Base-by-base conservation (phyloP, 78 protist species). In the Dictyostelium brefeldianum region DNA sequence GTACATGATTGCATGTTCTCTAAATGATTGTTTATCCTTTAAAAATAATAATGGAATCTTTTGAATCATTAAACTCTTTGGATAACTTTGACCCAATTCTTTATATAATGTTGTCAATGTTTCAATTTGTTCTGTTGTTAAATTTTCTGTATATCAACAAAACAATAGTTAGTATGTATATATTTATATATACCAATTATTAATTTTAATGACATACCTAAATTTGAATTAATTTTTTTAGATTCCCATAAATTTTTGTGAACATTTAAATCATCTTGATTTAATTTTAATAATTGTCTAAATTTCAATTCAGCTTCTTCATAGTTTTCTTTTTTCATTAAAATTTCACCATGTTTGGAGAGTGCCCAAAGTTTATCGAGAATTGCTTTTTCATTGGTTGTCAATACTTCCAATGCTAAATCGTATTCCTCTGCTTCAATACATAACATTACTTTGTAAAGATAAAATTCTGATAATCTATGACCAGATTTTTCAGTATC, bases 211-310 rank as follows among this genome's bases (percentile, higher is more conserved):
- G 2, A 25, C 46, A n/a, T 51, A 54, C 71, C 71, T 48, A 48
- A 54, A 78, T 17, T 31, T 12, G 48, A 67, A 51, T 53, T n/a
- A 41, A 83, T 73, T 18, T 43, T 46, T 54, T 71, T 83, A 0
- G 81, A 50, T 43, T 83, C 91, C 91, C 91, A 83, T 12, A 96
- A 57, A 17, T 94, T 93, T 22, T 59, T 54, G 29, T 82, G 93
- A 67, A 89, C 81, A 9, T n/a, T 46, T 46, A 20, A 18, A 65
- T 96, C 71, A 27, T 96, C 96, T 7, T 94, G 54, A 83, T 97
- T 97, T 54, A 53, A 46, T 47, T 92, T 87, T 10, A 97, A 22
- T 56, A 87, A 36, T 7, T 87, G 79, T 67, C 57, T 87, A 50
- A 77, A 87, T 18, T 75, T 64, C 31, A 47, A 59, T 64, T 87